Percentiles rank a stretch among this genome's conserved stretches.
Evolutionary conservation across 495 filamentous ascomycete genomes (phyloP).

Genomic region (Staphylotrichum longicolle): DNA sequence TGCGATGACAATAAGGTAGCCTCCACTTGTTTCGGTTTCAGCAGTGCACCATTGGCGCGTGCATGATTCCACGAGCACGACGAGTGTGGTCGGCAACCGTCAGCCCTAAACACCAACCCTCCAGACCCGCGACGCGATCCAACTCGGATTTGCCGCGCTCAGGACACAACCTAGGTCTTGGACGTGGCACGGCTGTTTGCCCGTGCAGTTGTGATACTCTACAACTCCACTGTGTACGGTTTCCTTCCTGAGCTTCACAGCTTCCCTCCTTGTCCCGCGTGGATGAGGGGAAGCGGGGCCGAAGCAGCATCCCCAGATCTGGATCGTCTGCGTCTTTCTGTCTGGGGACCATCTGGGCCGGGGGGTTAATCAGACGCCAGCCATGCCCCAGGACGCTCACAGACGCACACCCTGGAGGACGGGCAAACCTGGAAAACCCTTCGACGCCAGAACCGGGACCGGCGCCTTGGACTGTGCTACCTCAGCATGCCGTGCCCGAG

Average conservation of each 20-base stretch:
- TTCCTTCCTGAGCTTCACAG: too few relatives aligned
- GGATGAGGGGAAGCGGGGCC: background rate
- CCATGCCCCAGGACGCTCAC: slow-evolving; percentile 14
- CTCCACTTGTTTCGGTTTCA: background rate
- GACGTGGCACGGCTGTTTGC: background rate
- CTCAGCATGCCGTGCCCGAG: background rate
- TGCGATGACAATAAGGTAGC: background rate
- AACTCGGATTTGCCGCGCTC: background rate
- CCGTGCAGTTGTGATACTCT: background rate
- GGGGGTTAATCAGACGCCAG: slow-evolving; percentile 20
- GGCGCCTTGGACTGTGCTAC: background rate
- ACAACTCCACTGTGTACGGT: background rate
- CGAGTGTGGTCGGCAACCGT: slow-evolving; percentile 1
- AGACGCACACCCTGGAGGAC: background rate
- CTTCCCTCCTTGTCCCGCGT: background rate
- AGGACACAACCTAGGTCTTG: background rate
- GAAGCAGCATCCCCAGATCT: background rate
- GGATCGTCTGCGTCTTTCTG: background rate
- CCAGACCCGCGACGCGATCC: background rate
- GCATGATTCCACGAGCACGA: background rate
- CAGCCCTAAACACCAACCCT: background rate
- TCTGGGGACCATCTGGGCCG: slow-evolving; percentile 3
- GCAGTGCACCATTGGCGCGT: background rate
- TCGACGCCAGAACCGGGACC: background rate
- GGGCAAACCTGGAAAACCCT: too few relatives aligned